Evolutionary conservation across 805 yeast species (phyloP).

Genomic region (Kodamaea jinghongensis): DNA sequence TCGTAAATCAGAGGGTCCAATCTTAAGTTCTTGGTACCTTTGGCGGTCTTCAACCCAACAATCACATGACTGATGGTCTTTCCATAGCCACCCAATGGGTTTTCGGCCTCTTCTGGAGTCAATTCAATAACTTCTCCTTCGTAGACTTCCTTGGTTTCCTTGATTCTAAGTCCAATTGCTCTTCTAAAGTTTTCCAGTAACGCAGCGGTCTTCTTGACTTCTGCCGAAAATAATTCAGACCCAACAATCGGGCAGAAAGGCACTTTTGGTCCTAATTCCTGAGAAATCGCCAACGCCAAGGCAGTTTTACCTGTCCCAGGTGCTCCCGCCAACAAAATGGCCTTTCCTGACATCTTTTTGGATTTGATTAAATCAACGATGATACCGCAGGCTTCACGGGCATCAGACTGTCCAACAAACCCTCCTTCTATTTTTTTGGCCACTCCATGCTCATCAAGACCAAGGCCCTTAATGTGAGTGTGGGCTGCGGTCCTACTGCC

Average conservation of each 20-base stretch:
- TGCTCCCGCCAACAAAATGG: constrained; percentile 93
- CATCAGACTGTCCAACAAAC: constrained; percentile 71
- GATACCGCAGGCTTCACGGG: constrained; percentile 92
- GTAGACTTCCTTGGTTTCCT: constrained; percentile 95
- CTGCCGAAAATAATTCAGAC: constrained; percentile 90
- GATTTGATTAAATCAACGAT: constrained; percentile 90
- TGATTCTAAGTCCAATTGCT: constrained; percentile 93
- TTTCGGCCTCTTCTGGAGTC: constrained; percentile 93
- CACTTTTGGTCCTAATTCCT: constrained; percentile 93
- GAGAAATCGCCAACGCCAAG: constrained; percentile 91
- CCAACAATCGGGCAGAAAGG: constrained; percentile 98
- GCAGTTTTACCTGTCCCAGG: constrained; percentile 99
- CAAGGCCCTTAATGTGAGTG: constrained; percentile 93
- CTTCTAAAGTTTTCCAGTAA: constrained; percentile 95
- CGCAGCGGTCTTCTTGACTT: constrained; percentile 94
- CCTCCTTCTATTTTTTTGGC: constrained; percentile 90
- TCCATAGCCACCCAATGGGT: constrained; percentile 97
- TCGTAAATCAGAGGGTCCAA: constrained; percentile 93
- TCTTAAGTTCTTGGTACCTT: constrained; percentile 84
- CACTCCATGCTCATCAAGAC: constrained; percentile 83
- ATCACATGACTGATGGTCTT: constrained; percentile 93
- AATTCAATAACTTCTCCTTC: constrained; percentile 98
- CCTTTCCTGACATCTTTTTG: constrained; percentile 92
- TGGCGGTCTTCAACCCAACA: constrained; percentile 88
- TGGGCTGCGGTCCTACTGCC: constrained; percentile 89